phyloP scores from a whole-genome alignment of 2,329 filamentous ascomycete species.

The Davidsoniella australis region DNA sequence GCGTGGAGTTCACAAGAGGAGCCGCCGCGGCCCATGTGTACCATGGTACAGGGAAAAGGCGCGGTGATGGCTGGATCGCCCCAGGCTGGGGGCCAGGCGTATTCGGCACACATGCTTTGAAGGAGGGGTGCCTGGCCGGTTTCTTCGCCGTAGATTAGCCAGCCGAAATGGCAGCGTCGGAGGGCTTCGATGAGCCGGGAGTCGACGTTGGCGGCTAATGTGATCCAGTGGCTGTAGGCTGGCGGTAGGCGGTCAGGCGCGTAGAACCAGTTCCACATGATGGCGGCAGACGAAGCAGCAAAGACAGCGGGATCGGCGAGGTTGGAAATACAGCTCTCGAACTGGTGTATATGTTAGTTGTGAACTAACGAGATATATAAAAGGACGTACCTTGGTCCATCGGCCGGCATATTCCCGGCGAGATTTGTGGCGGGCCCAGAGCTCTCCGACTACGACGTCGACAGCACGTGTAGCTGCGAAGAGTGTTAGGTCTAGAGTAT shows the following conservation, averaged over 20 bases:
- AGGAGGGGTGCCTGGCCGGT: slow-evolving; percentile 54
- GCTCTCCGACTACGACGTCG: slow-evolving; percentile 49
- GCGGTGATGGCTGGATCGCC: slow-evolving; percentile 52
- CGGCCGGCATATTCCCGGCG: slow-evolving; percentile 27
- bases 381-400: slow-evolving; percentile 28
- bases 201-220: slow-evolving; percentile 59
- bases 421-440: slow-evolving; percentile 38
- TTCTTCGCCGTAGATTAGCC: slow-evolving; percentile 55
- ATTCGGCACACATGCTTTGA: slow-evolving; percentile 54
- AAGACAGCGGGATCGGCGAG: slow-evolving; percentile 53
- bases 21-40: slow-evolving; percentile 61
- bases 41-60: slow-evolving; percentile 67
- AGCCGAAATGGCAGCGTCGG: slow-evolving; percentile 43
- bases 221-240: slow-evolving; percentile 70
- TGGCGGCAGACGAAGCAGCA: slow-evolving; percentile 50
- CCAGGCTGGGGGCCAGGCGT: slow-evolving; percentile 49
- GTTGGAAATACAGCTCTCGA: slow-evolving; percentile 21
- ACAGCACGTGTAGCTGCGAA: slow-evolving; percentile 57
- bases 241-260: slow-evolving; percentile 50
- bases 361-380: background rate
- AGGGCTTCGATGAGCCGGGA: slow-evolving; percentile 56
- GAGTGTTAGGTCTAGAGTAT: slow-evolving; percentile 68
- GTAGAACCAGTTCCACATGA: slow-evolving; percentile 90
- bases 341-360: slow-evolving; percentile 10
- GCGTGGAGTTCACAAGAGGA: slow-evolving; percentile 58